Base-by-base conservation (phyloP, 495 filamentous ascomycete species). In the Penicillium bialowiezense region DNA sequence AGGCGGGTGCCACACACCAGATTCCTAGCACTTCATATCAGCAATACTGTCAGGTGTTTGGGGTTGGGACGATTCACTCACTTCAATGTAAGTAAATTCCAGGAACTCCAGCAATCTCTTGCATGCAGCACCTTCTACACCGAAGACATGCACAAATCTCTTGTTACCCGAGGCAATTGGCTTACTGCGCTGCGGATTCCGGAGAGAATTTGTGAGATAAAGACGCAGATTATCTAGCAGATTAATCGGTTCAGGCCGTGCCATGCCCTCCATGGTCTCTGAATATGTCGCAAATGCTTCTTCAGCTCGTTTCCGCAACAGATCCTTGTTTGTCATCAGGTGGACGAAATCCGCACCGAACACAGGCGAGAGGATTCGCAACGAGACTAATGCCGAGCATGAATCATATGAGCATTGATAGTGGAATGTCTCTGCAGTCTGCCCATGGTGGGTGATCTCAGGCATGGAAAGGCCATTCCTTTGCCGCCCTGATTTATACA, bases 81-180 rank as follows among this genome's bases (percentile, higher is more conserved):
- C 75, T 60, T 69, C 63, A 20, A 35, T 23, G 19, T 59, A 56
- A 19, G 52, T 57, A 55, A 91, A 92, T 3, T 79, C 85, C 3
- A 91, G 63, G 31, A 78, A 82, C 40, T 74, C 72, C 29, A 91
- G 72, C 28, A 91, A 56, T 26, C 77, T 68, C 47, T 80, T 70
- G 60, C 87, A 88, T 14, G 80, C 74, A 19, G 65, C 67, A 19
- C 72, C 72, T 21, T 72, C 65, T 9, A 71, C 47, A 12, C 88
- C 87, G 61, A 91, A 87, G 33, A 82, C 78, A 12, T 84, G 71
- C 42, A 80, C 70, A 56, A 89, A 95, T 13, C 77, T 78, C 63
- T 89, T 91, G 66, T 91, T 91, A 7, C 78, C 67, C 12, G 76
- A 74, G 3, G 81, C 77, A 45, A 92, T 88, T 17, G 65, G 55